These are phyloP conservation scores for Chlamydomonas asymmetrica DNA, from an alignment of 139 green algal species.

Conservation along the genomic window DNA sequence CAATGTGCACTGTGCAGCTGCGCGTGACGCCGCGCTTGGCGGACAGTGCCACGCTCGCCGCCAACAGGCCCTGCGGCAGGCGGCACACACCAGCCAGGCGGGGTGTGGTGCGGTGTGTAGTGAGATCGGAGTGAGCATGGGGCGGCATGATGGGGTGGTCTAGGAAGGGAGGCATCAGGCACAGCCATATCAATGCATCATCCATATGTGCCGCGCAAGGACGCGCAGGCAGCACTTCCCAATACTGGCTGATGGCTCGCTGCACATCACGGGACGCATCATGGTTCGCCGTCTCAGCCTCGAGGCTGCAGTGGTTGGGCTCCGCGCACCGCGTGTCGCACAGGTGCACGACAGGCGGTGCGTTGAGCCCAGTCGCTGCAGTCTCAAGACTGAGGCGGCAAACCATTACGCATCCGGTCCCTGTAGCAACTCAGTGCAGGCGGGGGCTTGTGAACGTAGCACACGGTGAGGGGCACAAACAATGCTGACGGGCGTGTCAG, in stretches of 20 bases:
- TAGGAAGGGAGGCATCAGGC: background rate
- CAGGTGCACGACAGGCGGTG: too few relatives aligned
- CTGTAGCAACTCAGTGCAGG: too few relatives aligned
- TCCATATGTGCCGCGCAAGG: background rate
- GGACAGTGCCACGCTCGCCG: background rate
- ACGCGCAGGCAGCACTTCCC: too few relatives aligned
- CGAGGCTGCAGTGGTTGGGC: background rate
- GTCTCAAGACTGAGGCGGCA: too few relatives aligned
- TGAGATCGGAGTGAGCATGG: too few relatives aligned
- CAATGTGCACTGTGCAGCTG: slow-evolving; percentile 3
- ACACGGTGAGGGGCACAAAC: too few relatives aligned
- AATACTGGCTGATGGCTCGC: background rate
- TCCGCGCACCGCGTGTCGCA: background rate
- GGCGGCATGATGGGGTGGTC: too few relatives aligned
- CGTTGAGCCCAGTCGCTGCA: too few relatives aligned
- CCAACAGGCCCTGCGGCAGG: background rate
- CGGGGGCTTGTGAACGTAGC: too few relatives aligned
- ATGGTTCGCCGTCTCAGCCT: background rate
- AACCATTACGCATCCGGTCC: too few relatives aligned
- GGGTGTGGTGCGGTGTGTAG: background rate
- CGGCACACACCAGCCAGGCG: background rate
- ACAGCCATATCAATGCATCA: background rate
- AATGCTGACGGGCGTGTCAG: too few relatives aligned
- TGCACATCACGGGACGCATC: background rate
- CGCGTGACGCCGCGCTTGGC: background rate